Evolutionary conservation across 192 early-diverging fungal species (phyloP).

Genomic region (Bifiguratus adelaidae): DNA sequence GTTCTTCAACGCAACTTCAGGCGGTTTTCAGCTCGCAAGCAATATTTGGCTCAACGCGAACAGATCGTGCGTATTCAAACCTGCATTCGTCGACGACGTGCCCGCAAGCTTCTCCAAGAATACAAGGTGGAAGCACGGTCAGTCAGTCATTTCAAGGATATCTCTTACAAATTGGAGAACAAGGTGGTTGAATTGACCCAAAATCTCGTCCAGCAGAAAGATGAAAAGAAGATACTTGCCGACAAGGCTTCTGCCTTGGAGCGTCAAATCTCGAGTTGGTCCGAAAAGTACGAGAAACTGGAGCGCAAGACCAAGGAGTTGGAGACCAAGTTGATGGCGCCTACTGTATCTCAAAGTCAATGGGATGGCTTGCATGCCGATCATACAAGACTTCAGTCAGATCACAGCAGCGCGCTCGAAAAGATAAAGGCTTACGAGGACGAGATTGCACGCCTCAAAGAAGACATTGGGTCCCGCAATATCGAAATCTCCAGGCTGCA

Average conservation of each 20-base stretch:
- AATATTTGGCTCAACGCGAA: conserved; percentile 36
- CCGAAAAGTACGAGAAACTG: conserved; percentile 59
- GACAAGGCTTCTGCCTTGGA: conserved; percentile 53
- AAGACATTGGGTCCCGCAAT: conserved; percentile 40
- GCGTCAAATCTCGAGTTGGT: conserved; percentile 50
- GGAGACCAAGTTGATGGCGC: conserved; percentile 33
- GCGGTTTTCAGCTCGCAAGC: conserved; percentile 48
- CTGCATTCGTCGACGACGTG: conserved; percentile 61
- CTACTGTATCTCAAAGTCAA: conserved; percentile 52
- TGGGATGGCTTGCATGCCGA: conserved; percentile 40
- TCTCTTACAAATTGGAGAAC: conserved; percentile 87
- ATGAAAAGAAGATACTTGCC: conserved; percentile 54
- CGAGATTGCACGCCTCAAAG: conserved; percentile 45
- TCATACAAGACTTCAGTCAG: conserved; percentile 44
- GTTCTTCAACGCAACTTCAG: conserved; percentile 70
- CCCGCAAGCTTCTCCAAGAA: conserved; percentile 53
- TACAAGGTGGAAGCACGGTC: conserved; percentile 81
- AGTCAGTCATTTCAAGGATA: conserved; percentile 88
- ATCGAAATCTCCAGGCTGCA: conserved; percentile 56
- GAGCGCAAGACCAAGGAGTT: conserved; percentile 42
- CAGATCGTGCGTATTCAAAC: conserved; percentile 74
- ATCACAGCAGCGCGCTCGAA: conserved; percentile 44
- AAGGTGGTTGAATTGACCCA: conserved; percentile 95
- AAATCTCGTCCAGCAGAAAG: conserved; percentile 46
- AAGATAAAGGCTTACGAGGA: conserved; percentile 50